A percentile compares a stretch with the other conserved stretches of the same genome.
phyloP scores from a whole-genome alignment of 2,329 filamentous ascomycete genomes.

The Beauveria varroae region DNA sequence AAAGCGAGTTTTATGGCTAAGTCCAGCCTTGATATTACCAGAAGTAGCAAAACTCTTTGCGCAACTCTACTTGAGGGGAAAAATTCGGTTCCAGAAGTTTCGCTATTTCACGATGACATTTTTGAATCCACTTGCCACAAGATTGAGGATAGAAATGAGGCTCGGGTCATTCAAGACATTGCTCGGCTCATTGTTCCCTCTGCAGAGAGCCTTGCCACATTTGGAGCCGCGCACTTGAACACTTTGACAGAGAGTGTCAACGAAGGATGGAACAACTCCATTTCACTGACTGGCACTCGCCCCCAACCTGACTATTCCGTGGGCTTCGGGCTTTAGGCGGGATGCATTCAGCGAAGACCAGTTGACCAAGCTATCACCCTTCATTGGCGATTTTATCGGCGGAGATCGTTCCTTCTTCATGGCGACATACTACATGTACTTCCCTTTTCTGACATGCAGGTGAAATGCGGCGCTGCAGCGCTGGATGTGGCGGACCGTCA shows the following conservation, averaged over 20 bases:
- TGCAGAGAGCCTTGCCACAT: not conserved
- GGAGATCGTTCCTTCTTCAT: constrained; percentile 32
- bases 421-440: constrained; percentile 37
- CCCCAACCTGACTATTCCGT: constrained; percentile 36
- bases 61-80: not conserved
- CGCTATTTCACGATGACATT: not conserved
- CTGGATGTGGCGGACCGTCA: constrained; percentile 29
- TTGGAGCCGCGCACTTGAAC: not conserved
- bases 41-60: not conserved
- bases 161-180: not conserved
- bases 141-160: not conserved
- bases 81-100: not conserved
- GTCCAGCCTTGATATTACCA: not conserved
- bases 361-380: constrained; percentile 29
- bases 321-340: constrained; percentile 31
- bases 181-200: not conserved
- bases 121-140: not conserved
- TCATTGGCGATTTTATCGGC: constrained; percentile 23
- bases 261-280: constrained; percentile 31
- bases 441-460: constrained; percentile 39
- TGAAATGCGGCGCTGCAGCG: constrained; percentile 31
- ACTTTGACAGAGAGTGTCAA: constrained; percentile 28
- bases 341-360: constrained; percentile 34
- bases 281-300: constrained; percentile 25
- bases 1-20: not conserved